Evolutionary conservation across 2,329 filamentous ascomycete species (phyloP).

Genomic region (Zasmidium angulare): DNA sequence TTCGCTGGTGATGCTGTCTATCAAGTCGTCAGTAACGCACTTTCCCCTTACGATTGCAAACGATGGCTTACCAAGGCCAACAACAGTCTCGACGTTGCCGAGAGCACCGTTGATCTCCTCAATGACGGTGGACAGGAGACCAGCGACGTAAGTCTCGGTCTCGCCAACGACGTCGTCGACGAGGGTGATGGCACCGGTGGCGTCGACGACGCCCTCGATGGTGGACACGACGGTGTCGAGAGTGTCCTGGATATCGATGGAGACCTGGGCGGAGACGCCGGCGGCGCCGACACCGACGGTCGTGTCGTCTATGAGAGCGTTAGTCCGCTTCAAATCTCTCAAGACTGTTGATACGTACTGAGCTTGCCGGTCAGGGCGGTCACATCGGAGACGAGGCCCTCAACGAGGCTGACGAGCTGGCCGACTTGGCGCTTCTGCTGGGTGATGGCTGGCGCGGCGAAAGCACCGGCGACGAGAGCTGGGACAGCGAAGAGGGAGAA

Average conservation of each 20-base stretch:
- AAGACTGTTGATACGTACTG: too few species aligned
- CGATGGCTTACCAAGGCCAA: constrained; percentile 14
- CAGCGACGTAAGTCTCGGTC: constrained; percentile 3
- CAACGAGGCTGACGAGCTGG: constrained; percentile 11
- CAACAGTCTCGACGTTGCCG: constrained; percentile 8
- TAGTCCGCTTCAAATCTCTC: not conserved
- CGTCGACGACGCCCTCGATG: not conserved
- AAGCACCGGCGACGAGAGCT: constrained; percentile 16
- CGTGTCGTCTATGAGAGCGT: not conserved
- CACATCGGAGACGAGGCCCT: constrained; percentile 11
- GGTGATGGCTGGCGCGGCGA: constrained; percentile 17
- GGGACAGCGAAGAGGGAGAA: constrained; percentile 19
- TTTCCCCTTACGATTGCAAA: not conserved
- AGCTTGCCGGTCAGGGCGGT: constrained; percentile 8
- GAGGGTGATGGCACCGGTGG: not conserved
- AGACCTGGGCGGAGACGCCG: constrained; percentile 1
- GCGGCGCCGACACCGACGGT: constrained; percentile 2
- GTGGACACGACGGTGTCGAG: constrained; percentile 1
- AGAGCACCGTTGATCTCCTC: constrained; percentile 16
- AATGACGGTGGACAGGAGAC: constrained; percentile 11
- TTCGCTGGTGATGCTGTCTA: constrained; percentile 10
- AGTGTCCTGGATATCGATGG: not conserved
- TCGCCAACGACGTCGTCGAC: constrained; percentile 5
- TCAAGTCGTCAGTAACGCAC: not conserved
- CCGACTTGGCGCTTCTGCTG: constrained; percentile 15